Evolutionary conservation across 306 rosid species (phyloP), one percentile per base, ranked within the genome.

Genomic region (Lathyrus tuberosus): DNA sequence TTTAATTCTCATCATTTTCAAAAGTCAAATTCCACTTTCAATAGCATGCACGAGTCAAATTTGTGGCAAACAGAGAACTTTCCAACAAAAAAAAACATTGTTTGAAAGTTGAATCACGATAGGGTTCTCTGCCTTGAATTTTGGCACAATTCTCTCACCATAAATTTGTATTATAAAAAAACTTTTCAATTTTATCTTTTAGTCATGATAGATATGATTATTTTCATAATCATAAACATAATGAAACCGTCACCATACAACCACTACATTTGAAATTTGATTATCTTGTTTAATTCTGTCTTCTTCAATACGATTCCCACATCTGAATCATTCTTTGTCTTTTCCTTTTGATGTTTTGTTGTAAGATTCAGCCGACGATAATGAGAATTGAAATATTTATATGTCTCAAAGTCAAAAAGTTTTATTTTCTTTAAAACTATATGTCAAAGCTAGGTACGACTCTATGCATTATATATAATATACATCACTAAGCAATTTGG

Each of bases 231-330:
- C 65, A 83, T 83, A 33, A 18, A 63, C 52, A 42, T 46, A 77
- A 73, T 65, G 78, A 70, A 76, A 73, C 62, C 79, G 72, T 74
- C 84, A 83, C 70, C 49, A 65, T 40, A 59, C 66, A 83, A 73
- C 84, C 79, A 67, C 84, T 72, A 57, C 77, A 70, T 65, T 66
- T 60, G 61, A 70, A 64, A 58, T 54, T 64, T 47, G 44, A 79
- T 67, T 76, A 52, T 43, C 18, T 2, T 58, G 30, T 57, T 37
- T 48, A 62, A 66, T 51, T 63, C 11, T 81, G 77, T 69, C 70
- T 48, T 41, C 61, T 73, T 54, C 73, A 47, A 54, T 74, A 67
- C 62, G 47, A 72, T 69, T 81, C 66, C 70, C 67, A 73, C 76
- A 35, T 61, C 62, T 41, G 42, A 64, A 42, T 70, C 73, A 59